Evolutionary conservation across 2,329 filamentous ascomycete species (phyloP).

Genomic region (Calonectria hawksworthii): DNA sequence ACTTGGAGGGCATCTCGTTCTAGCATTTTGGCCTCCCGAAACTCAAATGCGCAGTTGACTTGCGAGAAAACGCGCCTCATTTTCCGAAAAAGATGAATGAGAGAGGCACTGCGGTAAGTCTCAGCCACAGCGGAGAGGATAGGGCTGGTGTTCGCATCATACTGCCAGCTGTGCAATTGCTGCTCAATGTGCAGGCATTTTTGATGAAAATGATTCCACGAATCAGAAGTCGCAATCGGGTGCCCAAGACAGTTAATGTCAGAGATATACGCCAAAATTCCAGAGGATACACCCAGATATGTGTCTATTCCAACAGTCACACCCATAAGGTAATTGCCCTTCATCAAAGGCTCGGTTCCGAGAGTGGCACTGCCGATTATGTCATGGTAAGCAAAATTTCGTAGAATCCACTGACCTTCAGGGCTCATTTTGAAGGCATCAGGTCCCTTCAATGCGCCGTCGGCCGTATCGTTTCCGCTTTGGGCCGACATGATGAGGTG

Average conservation of each 20-base stretch:
- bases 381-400: conserved; percentile 24
- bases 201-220: background rate
- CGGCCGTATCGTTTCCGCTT: background rate
- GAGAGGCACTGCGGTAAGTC: background rate
- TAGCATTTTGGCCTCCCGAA: background rate
- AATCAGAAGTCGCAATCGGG: background rate
- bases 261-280: background rate
- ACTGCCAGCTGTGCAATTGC: background rate
- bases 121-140: background rate
- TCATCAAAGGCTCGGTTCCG: conserved; percentile 1
- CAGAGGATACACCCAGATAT: conserved; percentile 13
- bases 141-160: background rate
- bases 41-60: too few relatives aligned
- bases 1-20: background rate
- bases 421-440: conserved; percentile 8
- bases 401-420: conserved; percentile 20
- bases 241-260: background rate
- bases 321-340: background rate
- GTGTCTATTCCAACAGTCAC: conserved; percentile 6
- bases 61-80: background rate
- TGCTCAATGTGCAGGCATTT: background rate
- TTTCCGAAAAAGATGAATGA: conserved; percentile 3
- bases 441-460: background rate
- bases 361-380: conserved; percentile 22
- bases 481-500: background rate